These are phyloP conservation scores for Sutorius eximius DNA, from an alignment of 1,284 basidiomycete species.

Conservation along the genomic window DNA sequence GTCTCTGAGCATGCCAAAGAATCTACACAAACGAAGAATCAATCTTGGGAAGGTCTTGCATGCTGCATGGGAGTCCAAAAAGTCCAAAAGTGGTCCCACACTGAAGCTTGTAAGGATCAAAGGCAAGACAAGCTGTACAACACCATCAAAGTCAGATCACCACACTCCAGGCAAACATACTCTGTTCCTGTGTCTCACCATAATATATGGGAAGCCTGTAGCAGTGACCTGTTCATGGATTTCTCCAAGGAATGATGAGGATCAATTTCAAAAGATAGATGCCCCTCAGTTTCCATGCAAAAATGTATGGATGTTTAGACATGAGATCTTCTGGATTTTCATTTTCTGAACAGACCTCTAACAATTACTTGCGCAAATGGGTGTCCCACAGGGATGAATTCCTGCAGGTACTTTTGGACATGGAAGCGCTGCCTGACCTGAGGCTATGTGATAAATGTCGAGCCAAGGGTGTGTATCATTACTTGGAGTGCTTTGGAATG, in stretches of 20 bases:
- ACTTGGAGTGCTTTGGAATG: not conserved
- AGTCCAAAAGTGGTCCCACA: not conserved
- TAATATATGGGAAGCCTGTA: too few relatives aligned
- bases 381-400: not conserved
- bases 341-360: not conserved
- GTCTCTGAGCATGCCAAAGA: too few relatives aligned
- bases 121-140: not conserved
- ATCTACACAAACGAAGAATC: not conserved
- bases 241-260: too few relatives aligned
- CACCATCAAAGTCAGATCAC: not conserved
- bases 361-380: not conserved
- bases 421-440: not conserved
- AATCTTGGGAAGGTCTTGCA: not conserved
- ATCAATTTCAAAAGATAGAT: too few relatives aligned
- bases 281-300: not conserved
- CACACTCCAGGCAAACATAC: not conserved
- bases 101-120: not conserved
- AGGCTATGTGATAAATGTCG: not conserved
- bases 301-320: not conserved
- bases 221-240: too few relatives aligned
- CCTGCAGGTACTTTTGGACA: not conserved
- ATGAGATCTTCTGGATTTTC: too few relatives aligned
- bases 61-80: not conserved
- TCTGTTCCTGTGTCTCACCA: not conserved
- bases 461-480: not conserved